A percentile compares a stretch with the other conserved stretches of the same genome.
Conservation (phyloP, 2,329 filamentous ascomycete species). For the Paramyrothecium roridum region DNA sequence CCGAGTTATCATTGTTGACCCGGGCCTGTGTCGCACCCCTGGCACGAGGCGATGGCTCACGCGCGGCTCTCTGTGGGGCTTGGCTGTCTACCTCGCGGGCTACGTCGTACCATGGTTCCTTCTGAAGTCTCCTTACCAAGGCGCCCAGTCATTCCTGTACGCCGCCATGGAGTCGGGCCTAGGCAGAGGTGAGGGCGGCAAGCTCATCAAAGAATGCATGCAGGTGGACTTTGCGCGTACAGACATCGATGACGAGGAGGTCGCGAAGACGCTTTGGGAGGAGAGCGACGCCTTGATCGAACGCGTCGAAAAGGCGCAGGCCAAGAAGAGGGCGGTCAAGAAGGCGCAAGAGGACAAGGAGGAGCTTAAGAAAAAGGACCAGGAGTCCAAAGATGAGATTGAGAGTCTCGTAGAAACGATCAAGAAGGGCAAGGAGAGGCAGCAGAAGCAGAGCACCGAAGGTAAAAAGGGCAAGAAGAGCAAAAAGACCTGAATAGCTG, state of each 20-base stretch:
- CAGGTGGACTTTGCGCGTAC: slow-evolving; percentile 67
- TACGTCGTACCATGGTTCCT: slow-evolving; percentile 86
- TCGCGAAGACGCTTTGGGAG: slow-evolving; percentile 86
- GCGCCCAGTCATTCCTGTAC: slow-evolving; percentile 81
- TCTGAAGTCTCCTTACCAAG: slow-evolving; percentile 79
- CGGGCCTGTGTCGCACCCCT: slow-evolving; percentile 79
- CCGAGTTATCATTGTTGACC: slow-evolving; percentile 82
- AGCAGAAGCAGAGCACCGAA: slow-evolving; percentile 16
- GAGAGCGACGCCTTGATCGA: slow-evolving; percentile 83
- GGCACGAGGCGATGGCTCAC: slow-evolving; percentile 86
- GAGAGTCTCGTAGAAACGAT: slow-evolving; percentile 39
- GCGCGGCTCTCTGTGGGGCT: slow-evolving; percentile 75
- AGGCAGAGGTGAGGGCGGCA: slow-evolving; percentile 62
- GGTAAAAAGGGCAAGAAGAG: slow-evolving; percentile 16
- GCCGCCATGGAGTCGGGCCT: slow-evolving; percentile 80
- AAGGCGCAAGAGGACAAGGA: slow-evolving; percentile 34
- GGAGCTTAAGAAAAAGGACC: slow-evolving; percentile 22
- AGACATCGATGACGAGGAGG: slow-evolving; percentile 74
- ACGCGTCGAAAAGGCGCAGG: slow-evolving; percentile 74
- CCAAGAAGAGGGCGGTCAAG: slow-evolving; percentile 44
- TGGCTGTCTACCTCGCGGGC: slow-evolving; percentile 70
- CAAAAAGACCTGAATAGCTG: background rate
- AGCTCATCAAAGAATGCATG: slow-evolving; percentile 84
- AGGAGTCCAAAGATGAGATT: slow-evolving; percentile 26
- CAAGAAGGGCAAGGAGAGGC: slow-evolving; percentile 35